These are phyloP conservation scores for Blastobotrys persicus DNA, from an alignment of 1,139 yeast genomes.

Conservation along the genomic window DNA sequence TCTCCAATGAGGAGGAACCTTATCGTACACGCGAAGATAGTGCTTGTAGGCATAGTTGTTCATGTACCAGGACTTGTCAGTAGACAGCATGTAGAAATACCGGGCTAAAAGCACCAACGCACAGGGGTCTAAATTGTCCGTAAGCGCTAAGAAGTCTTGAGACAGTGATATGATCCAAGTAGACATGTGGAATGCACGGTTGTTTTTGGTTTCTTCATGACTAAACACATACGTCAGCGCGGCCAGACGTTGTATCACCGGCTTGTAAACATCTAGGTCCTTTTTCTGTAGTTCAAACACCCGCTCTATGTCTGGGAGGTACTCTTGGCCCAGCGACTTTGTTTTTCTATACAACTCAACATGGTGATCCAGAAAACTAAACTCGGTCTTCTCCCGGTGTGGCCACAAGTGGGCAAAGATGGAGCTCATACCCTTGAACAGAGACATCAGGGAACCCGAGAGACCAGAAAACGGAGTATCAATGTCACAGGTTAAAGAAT, in stretches of 20 bases:
- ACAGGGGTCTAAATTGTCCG: neutral
- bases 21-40: neutral
- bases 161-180: slow-evolving; percentile 1
- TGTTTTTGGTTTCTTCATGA: neutral
- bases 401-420: neutral
- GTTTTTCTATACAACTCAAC: neutral
- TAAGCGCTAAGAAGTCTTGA: neutral
- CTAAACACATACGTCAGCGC: neutral
- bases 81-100: neutral
- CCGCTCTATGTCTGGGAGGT: neutral
- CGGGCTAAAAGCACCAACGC: slow-evolving; percentile 1
- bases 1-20: neutral
- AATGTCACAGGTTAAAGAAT: neutral
- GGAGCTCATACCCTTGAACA: neutral
- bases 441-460: neutral
- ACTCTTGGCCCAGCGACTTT: neutral
- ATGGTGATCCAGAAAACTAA: neutral
- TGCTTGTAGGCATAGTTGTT: slow-evolving; percentile 1
- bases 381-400: neutral
- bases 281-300: slow-evolving; percentile 1
- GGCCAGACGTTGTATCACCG: neutral
- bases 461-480: neutral
- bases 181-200: neutral
- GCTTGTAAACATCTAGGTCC: neutral
- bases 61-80: neutral